These are phyloP conservation scores for Termitomyces sp. DNA, from an alignment of 768 basidiomycete species.

Conservation along the genomic window DNA sequence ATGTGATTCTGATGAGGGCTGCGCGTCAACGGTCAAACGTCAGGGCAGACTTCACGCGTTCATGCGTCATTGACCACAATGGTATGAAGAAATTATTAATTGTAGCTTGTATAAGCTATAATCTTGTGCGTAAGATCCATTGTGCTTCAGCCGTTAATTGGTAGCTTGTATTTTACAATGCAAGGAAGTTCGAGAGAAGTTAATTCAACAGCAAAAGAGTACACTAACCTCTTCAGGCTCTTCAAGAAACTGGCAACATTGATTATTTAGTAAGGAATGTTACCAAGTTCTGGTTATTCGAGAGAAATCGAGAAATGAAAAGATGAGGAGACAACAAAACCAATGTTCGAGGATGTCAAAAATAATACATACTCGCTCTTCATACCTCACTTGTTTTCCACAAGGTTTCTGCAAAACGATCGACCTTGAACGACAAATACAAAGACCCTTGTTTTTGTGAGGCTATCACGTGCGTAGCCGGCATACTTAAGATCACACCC, in stretches of 20 bases:
- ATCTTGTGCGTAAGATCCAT: neutral
- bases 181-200: neutral
- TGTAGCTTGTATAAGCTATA: neutral
- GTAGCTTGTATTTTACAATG: neutral
- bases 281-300: neutral
- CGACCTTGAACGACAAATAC: neutral
- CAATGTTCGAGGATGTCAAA: neutral
- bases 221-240: no score
- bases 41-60: neutral
- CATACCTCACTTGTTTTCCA: neutral
- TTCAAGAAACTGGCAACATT: no score
- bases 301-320: neutral
- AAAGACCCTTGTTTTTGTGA: neutral
- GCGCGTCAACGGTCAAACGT: neutral
- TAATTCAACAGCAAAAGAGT: no score
- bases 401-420: neutral
- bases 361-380: neutral
- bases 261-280: neutral
- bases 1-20: conserved; percentile 2
- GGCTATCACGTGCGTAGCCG: conserved; percentile 12
- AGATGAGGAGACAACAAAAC: neutral
- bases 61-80: neutral
- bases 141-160: no score
- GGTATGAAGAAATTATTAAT: no score
- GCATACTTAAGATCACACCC: conserved; percentile 10